Evolutionary conservation across 2,329 filamentous ascomycete genomes (phyloP), one percentile per base, ranked within the genome.

Genomic region (Stachybotrys echinatus): DNA sequence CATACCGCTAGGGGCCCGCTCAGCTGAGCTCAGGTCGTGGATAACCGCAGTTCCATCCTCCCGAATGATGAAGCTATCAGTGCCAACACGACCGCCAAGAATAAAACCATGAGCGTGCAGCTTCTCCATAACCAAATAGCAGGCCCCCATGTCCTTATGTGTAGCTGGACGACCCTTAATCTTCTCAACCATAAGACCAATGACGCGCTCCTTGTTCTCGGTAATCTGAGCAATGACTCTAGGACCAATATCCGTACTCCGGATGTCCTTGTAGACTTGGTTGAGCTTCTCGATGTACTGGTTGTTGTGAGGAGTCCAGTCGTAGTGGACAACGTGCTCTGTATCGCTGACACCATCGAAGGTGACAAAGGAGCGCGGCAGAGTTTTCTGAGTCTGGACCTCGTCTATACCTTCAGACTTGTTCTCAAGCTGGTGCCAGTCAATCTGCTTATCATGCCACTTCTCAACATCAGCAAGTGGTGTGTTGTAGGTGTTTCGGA

Each of bases 151-250:
- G n/a, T 45, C 43, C 12, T 27, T 17, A 23, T 7, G 10, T 7
- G 12, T 27, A n/a, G 43, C 8, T 8, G 12, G n/a, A 18, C 44
- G 44, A 8, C 44, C 44, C 10, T 46, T 6, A 18, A 46, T 20
- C 12, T 46, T 34, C 44, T 46, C 44, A 7, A 46, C 44, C 14
- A 37, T 20, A 8, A 18, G 27, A n/a, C 44, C 44, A 23, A 46
- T 46, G 27, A 46, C 20, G 23, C 44, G 44, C 8, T 34, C n/a
- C 44, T 21, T 19, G 27, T 46, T 46, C n/a, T 46, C 44, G 44
- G n/a, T n/a, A 7, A 46, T 19, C 10, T 31, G 27, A 4, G 14
- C 44, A 14, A 46, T 2, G 23, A 34, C 34, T 8, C 23, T 8
- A 10, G 44, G 44, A 20, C 14, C 44, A 6, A 37, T 12, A 14